Evolutionary conservation across 106 monocot species (phyloP), one percentile per base, ranked within the genome.

Genomic region (Phalaenopsis equestris): DNA sequence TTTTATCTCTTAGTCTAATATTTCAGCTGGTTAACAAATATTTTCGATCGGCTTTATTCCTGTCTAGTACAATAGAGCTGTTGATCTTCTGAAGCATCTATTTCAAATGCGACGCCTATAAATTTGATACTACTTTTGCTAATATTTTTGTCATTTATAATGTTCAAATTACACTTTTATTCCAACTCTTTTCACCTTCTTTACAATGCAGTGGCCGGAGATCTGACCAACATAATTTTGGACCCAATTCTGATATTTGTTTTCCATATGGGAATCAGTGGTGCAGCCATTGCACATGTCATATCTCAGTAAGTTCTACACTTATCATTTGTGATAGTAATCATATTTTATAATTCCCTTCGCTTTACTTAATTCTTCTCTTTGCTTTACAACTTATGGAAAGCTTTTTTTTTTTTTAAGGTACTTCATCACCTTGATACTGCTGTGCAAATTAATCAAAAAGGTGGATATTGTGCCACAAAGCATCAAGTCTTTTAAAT

Each of bases 251-350:
- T 96, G 72, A 96, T 96, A 46, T 93, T 93, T 79, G 77, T 77
- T 67, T 88, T 86, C 68, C 84, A 72, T 37, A 81, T 88, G 87
- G 91, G 89, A 55, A 87, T 96, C 38, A 81, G 82, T 79, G 96
- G 96, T 79, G 93, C 93, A 48, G 96, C 93, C 56, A 88, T 96
- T 78, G 89, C 96, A 12, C 96, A 96, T 93, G 93, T 91, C 73
- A 49, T 93, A 56, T 93, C 96, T 76, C 96, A 96, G 96, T 96
- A 88, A 90, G 93, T 37, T 64, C 8, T 68, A 16, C 8, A 1
- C 57, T 23, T 41, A 14, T 16, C 19, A 14, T 47, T 7, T 77
- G 39, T 75, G 21, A 75, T 37, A 9, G 10, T 55, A 18, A 42
- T 21, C 67, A 61, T 67, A 39, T 65, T 15, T 74, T 18, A 43